Evolutionary conservation across 2,329 filamentous ascomycete species (phyloP).

Genomic region (Metarhizium sp.): DNA sequence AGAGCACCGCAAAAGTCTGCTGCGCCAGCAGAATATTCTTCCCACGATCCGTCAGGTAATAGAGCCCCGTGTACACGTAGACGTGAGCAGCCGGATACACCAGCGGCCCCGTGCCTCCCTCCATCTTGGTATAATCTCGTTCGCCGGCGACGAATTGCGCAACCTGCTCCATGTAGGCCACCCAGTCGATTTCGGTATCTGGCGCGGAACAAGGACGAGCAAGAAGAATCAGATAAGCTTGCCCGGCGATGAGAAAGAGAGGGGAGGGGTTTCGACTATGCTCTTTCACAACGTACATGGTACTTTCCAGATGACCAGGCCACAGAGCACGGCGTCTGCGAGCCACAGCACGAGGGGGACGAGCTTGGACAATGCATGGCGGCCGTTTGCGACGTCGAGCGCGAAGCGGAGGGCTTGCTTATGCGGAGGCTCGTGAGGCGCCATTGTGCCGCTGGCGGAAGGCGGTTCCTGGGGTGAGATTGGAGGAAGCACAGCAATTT

Average conservation of each 20-base stretch:
- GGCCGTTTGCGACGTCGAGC: constrained; percentile 37
- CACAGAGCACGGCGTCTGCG: constrained; percentile 63
- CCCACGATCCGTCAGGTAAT: constrained; percentile 68
- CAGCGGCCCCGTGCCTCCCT: constrained; percentile 81
- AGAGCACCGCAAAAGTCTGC: constrained; percentile 69
- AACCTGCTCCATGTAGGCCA: constrained; percentile 92
- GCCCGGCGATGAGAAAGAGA: not conserved
- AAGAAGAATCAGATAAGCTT: not conserved
- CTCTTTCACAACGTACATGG: constrained; percentile 53
- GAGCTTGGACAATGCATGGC: constrained; percentile 37
- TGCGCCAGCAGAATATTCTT: constrained; percentile 73
- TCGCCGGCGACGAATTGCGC: constrained; percentile 72
- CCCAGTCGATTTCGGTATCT: constrained; percentile 98
- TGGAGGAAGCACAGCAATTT: not conserved
- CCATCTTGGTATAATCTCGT: constrained; percentile 77
- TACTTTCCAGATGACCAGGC: constrained; percentile 67
- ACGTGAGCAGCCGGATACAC: constrained; percentile 95
- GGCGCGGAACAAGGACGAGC: not conserved
- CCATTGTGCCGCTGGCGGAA: constrained; percentile 13
- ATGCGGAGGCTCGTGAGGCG: constrained; percentile 13
- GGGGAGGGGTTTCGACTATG: too few species aligned
- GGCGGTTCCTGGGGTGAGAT: not conserved
- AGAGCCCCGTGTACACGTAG: constrained; percentile 76
- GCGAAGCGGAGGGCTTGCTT: constrained; percentile 20
- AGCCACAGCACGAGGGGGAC: constrained; percentile 55